Percentiles rank a stretch among this genome's conserved stretches.
Evolutionary conservation across 164 flowering plant species (phyloP).

Genomic region (Malania oleifera): DNA sequence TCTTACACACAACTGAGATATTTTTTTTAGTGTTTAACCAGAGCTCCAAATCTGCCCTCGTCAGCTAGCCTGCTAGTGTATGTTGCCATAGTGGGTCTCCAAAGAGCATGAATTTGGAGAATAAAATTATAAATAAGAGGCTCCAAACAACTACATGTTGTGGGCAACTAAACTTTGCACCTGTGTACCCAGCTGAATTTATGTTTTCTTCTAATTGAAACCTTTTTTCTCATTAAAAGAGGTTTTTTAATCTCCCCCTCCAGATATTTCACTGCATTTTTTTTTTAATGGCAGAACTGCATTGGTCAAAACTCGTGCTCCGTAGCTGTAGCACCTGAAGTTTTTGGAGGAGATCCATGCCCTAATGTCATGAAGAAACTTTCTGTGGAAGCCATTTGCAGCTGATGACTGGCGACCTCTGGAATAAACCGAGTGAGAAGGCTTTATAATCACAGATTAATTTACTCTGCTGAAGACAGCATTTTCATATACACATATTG

Average conservation of each 20-base stretch:
- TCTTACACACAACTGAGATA: too few species aligned
- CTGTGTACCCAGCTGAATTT: too few species aligned
- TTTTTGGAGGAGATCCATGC: slow-evolving; percentile 89
- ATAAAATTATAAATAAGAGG: too few species aligned
- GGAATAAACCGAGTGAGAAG: slow-evolving; percentile 13
- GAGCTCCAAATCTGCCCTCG: too few species aligned
- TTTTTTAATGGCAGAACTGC: slow-evolving; percentile 54
- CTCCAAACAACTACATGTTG: too few species aligned
- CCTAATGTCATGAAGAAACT: slow-evolving; percentile 65
- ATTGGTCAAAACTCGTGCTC: slow-evolving; percentile 77
- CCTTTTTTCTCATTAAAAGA: too few species aligned
- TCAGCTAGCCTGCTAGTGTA: too few species aligned
- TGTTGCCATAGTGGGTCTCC: too few species aligned
- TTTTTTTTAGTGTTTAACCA: too few species aligned
- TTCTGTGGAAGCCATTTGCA: slow-evolving; percentile 64
- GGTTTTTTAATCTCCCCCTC: neutral
- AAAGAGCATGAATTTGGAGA: too few species aligned
- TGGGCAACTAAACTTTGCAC: too few species aligned
- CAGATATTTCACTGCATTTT: neutral
- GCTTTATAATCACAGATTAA: neutral
- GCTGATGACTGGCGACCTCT: slow-evolving; percentile 16
- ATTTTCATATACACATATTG: neutral
- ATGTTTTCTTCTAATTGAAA: neutral
- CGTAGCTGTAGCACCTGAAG: slow-evolving; percentile 66
- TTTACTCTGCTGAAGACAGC: slow-evolving; percentile 8